A percentile compares a stretch with the other conserved stretches of the same genome.
These are phyloP conservation scores for Metrosideros polymorpha DNA, from an alignment of 441 rosid genomes.

Conservation along the genomic window DNA sequence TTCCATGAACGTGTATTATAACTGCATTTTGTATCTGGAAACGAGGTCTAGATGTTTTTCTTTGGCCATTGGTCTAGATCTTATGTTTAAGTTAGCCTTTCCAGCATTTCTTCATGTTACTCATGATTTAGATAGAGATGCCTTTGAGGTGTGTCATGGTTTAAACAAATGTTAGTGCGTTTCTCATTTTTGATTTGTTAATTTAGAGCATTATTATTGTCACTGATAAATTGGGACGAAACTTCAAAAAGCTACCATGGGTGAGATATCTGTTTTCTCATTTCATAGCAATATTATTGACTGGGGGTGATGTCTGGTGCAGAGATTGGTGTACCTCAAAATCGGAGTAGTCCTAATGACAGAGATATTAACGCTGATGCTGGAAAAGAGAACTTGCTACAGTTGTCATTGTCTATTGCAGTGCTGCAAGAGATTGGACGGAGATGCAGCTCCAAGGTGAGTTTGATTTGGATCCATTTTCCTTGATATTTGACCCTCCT, in stretches of 20 bases:
- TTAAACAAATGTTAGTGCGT: background rate
- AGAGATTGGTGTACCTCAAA: constrained; percentile 59
- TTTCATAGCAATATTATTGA: background rate
- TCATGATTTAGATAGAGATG: background rate
- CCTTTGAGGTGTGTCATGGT: background rate
- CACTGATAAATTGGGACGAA: background rate
- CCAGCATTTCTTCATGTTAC: background rate
- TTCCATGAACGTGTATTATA: background rate
- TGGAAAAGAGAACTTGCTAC: constrained; percentile 48
- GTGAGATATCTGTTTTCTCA: background rate
- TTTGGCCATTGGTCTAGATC: background rate
- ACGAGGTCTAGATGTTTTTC: background rate
- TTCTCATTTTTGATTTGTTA: background rate
- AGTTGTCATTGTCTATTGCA: constrained; percentile 61
- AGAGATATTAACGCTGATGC: constrained; percentile 49
- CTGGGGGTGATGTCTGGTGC: background rate
- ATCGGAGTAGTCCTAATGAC: constrained; percentile 31
- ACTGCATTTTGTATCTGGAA: background rate
- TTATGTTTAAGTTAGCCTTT: background rate
- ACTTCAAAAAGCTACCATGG: background rate
- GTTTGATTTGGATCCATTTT: background rate
- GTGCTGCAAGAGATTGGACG: constrained; percentile 93
- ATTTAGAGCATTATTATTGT: background rate
- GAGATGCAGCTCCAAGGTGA: constrained; percentile 87
- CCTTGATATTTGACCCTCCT: background rate